Base-by-base conservation (phyloP, 116 monocot species). In the Zostera marina region DNA sequence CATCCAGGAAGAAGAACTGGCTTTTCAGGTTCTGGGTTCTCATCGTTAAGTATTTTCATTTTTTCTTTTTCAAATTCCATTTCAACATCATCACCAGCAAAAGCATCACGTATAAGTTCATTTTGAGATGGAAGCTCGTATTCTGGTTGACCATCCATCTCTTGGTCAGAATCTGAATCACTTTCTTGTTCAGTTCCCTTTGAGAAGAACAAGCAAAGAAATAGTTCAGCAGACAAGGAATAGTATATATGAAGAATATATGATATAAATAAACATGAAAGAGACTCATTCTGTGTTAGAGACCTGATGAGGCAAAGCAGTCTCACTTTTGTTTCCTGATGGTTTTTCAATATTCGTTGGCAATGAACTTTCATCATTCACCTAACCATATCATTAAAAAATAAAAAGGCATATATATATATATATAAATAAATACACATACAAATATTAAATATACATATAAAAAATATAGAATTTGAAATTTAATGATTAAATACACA, bases 1-100 rank as follows among this genome's bases (percentile, higher is more conserved):
- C 96, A 96, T 15, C 96, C 96, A 60, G 89, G 96, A 61, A 96
- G 72, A 16, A 82, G 26, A 68, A 74, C 76, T 32, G 89, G 89
- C 60, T 89, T 85, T 62, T 96, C 96, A 16, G 96, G 89, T 74
- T 96, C 89, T 59, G 85, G 89, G 60, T 80, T 82, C 67, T 96
- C 96, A 63, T 80, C 85, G 56, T 85, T 76, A 46, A 96, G 73
- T 41, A 67, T 48, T 54, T 89, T 74, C 70, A 80, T 41, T 63
- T 96, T 96, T 32, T 82, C 77, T 53, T 76, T 96, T 66, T 96
- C 82, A 70, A 96, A 96, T 60, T 89, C 89, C 21, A 62, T 69
- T 61, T 85, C 85, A 59, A 89, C 82, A 74, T 89, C 89, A 76
- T 89, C 85, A 63, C 76, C 72, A 70, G 85, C 89, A 82, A 96